A percentile compares a stretch with the other conserved stretches of the same genome.
Conservation (phyloP, 176 grass and related monocot species). For the Oryza rufipogon region DNA sequence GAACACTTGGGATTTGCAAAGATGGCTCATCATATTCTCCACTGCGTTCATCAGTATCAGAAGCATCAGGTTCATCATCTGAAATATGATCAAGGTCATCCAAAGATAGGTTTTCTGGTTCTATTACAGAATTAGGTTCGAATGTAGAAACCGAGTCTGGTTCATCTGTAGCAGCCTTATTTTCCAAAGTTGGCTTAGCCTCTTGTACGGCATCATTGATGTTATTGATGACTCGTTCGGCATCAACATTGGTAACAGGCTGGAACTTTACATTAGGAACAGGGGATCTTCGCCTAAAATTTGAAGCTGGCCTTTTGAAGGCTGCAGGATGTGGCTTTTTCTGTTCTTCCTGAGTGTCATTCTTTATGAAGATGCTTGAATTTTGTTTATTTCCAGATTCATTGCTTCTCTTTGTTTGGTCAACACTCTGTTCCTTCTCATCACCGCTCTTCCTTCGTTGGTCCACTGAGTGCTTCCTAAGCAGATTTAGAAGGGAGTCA, state of each 20-base stretch:
- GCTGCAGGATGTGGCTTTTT: constrained; percentile 35
- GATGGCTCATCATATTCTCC: constrained; percentile 34
- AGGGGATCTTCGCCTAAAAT: constrained; percentile 61
- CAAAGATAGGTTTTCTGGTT: constrained; percentile 38
- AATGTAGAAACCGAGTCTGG: constrained; percentile 19
- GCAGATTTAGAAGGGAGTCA: constrained; percentile 68
- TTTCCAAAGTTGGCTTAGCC: constrained; percentile 35
- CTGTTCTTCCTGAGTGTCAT: constrained; percentile 42
- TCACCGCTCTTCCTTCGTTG: constrained; percentile 50
- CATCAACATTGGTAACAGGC: constrained; percentile 43
- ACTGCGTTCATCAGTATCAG: constrained; percentile 25
- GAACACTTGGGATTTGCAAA: constrained; percentile 35
- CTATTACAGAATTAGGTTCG: constrained; percentile 33
- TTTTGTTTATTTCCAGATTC: constrained; percentile 55
- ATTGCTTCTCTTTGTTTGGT: constrained; percentile 49
- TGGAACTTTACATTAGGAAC: constrained; percentile 76
- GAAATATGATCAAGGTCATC: constrained; percentile 39
- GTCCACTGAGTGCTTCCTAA: constrained; percentile 70
- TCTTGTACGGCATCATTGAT: constrained; percentile 10
- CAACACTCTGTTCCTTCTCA: constrained; percentile 49
- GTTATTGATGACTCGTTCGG: constrained; percentile 24
- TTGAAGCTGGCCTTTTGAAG: constrained; percentile 60
- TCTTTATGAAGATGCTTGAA: constrained; percentile 44
- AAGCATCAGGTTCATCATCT: constrained; percentile 46
- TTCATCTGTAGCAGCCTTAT: constrained; percentile 38